A percentile compares a stretch with the other conserved stretches of the same genome.
phyloP scores from a whole-genome alignment of 2,329 filamentous ascomycete species.

The Eutypella sp. region DNA sequence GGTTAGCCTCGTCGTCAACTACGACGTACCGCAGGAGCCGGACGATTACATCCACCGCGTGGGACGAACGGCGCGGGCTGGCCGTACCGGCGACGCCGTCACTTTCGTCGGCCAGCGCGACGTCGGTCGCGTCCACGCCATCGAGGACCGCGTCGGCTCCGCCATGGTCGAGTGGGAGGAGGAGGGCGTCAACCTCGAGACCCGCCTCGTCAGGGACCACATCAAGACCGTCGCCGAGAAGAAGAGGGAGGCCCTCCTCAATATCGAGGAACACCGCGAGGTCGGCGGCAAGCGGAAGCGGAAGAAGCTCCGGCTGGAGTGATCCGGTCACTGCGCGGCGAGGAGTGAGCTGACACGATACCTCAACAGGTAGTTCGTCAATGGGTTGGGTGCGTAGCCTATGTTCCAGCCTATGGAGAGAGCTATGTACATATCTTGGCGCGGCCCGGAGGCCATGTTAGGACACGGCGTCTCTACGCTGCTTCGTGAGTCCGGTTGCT shows the following conservation, averaged over 20 bases:
- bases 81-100: constrained; percentile 73
- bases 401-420: no score
- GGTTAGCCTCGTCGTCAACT: constrained; percentile 87
- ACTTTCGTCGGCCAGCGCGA: constrained; percentile 92
- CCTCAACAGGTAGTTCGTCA: no score
- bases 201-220: constrained; percentile 75
- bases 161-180: constrained; percentile 82
- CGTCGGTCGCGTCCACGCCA: constrained; percentile 83
- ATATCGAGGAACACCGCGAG: constrained; percentile 88
- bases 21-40: constrained; percentile 90
- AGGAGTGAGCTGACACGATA: no score
- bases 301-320: constrained; percentile 45
- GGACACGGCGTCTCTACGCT: no score
- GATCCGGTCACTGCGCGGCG: no score
- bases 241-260: constrained; percentile 84
- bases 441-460: no score
- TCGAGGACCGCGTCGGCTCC: constrained; percentile 76
- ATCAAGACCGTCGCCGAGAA: constrained; percentile 91
- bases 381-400: no score
- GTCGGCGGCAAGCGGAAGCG: constrained; percentile 78
- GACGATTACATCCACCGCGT: constrained; percentile 98
- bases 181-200: constrained; percentile 91
- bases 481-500: no score
- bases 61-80: constrained; percentile 90
- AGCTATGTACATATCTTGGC: no score